phyloP scores from a whole-genome alignment of 306 rosid species.

The Citrullus colocynthis region DNA sequence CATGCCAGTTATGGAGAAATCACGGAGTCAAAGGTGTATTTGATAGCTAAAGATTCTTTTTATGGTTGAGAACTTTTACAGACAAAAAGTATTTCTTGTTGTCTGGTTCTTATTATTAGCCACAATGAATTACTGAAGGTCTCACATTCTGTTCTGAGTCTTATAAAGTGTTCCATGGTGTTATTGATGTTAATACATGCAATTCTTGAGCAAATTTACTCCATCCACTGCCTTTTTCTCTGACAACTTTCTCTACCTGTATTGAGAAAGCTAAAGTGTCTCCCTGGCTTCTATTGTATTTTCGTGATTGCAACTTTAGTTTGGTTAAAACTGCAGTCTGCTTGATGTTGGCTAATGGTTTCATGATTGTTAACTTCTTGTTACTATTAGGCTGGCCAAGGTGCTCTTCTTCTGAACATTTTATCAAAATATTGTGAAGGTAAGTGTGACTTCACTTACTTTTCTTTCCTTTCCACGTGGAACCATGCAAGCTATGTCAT shows the following conservation, averaged over 20 bases:
- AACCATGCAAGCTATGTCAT: not conserved
- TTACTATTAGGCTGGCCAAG: constrained; percentile 79
- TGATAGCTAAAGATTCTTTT: constrained; percentile 4
- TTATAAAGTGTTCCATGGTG: not conserved
- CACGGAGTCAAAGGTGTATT: constrained; percentile 71
- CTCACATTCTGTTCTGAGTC: not conserved
- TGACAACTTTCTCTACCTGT: not conserved
- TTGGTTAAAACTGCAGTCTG: not conserved
- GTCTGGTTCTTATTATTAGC: not conserved
- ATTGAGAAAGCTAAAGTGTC: not conserved
- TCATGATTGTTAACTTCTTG: constrained; percentile 3
- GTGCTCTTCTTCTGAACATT: constrained; percentile 90
- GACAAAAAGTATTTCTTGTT: not conserved
- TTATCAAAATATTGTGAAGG: constrained; percentile 94
- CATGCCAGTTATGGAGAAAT: constrained; percentile 93
- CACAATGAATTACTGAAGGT: not conserved
- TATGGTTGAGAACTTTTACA: not conserved
- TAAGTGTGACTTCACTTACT: constrained; percentile 17
- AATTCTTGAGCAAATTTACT: not conserved
- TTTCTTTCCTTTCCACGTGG: constrained; percentile 8
- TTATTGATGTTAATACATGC: not conserved
- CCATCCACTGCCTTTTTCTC: not conserved
- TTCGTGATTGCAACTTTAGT: not conserved
- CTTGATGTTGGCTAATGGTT: constrained; percentile 6
- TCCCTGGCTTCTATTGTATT: not conserved